These are phyloP conservation scores for Cryptococcus amylolentus DNA, from an alignment of 1,284 basidiomycete species.

Conservation along the genomic window DNA sequence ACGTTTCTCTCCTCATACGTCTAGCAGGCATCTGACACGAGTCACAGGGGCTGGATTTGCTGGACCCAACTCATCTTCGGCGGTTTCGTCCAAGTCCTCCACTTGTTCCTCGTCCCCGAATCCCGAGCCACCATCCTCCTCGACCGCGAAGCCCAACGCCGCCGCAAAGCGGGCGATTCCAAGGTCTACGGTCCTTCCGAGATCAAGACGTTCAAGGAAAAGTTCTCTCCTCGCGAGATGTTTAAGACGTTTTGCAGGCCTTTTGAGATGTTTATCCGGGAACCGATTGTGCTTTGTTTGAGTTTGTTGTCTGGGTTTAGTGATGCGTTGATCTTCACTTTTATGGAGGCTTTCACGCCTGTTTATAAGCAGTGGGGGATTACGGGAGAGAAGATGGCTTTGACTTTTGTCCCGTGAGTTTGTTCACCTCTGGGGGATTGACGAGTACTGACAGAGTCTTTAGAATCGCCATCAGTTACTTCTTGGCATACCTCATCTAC, in stretches of 20 bases:
- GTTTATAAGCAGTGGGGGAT: slow-evolving; percentile 49
- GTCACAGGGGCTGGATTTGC: slow-evolving; percentile 38
- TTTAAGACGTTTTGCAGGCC: slow-evolving; percentile 45
- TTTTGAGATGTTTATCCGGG: slow-evolving; percentile 32
- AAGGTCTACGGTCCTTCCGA: slow-evolving; percentile 51
- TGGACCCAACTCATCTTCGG: slow-evolving; percentile 51
- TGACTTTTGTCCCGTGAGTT: slow-evolving; percentile 43
- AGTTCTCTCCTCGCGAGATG: slow-evolving; percentile 45
- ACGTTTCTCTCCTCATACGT: neutral
- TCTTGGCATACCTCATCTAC: slow-evolving; percentile 46
- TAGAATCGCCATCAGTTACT: slow-evolving; percentile 48
- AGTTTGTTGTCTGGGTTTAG: slow-evolving; percentile 51
- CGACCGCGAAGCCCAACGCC: slow-evolving; percentile 47
- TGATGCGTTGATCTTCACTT: slow-evolving; percentile 50
- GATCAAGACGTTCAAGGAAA: slow-evolving; percentile 32
- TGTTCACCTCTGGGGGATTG: neutral
- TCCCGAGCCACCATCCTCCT: slow-evolving; percentile 48
- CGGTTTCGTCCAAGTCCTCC: slow-evolving; percentile 44
- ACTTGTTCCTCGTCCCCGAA: slow-evolving; percentile 50
- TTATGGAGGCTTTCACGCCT: slow-evolving; percentile 48
- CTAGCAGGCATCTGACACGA: neutral
- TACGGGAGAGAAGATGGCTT: slow-evolving; percentile 37
- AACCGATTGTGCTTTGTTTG: slow-evolving; percentile 51
- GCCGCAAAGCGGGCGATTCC: slow-evolving; percentile 37
- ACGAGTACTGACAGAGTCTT: neutral